Evolutionary conservation across 495 filamentous ascomycete genomes (phyloP).

Genomic region (Talaromyces trachyspermus): DNA sequence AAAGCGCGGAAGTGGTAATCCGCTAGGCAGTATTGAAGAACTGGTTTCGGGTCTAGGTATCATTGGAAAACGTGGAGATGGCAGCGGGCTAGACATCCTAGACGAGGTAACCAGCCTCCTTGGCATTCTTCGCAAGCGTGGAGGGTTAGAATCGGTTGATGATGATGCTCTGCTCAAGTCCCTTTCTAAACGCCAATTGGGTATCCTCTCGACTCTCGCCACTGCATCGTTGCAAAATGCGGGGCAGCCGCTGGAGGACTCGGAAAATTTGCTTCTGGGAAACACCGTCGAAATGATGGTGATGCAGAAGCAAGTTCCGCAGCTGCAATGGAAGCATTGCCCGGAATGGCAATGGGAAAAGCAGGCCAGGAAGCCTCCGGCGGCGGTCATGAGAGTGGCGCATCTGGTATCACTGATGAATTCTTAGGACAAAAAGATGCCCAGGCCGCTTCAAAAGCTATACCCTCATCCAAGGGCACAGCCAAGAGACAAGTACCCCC

Average conservation of each 20-base stretch:
- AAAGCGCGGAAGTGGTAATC: neutral
- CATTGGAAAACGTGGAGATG: too few species aligned
- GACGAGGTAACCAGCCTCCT: too few species aligned
- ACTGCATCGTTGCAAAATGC: slow-evolving; percentile 1
- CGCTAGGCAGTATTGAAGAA: too few species aligned
- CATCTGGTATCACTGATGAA: neutral
- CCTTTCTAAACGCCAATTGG: too few species aligned
- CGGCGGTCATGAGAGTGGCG: neutral
- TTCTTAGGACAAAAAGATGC: neutral
- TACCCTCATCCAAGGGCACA: neutral
- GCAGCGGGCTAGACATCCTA: too few species aligned
- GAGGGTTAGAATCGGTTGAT: neutral
- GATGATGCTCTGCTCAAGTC: too few species aligned
- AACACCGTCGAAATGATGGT: neutral
- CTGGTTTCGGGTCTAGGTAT: too few species aligned
- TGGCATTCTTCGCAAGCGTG: neutral
- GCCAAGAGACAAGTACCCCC: slow-evolving; percentile 6
- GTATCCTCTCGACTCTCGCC: neutral
- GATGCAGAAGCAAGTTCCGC: neutral
- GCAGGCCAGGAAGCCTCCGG: too few species aligned
- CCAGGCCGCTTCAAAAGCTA: neutral
- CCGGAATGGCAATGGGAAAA: too few species aligned
- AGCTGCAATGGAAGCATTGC: neutral
- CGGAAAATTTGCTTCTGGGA: slow-evolving; percentile 1
- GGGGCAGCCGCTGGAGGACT: neutral